Percentiles rank a stretch among this genome's conserved stretches.
These are phyloP conservation scores for Clitoria ternatea DNA, from an alignment of 306 rosid genomes.

Conservation along the genomic window DNA sequence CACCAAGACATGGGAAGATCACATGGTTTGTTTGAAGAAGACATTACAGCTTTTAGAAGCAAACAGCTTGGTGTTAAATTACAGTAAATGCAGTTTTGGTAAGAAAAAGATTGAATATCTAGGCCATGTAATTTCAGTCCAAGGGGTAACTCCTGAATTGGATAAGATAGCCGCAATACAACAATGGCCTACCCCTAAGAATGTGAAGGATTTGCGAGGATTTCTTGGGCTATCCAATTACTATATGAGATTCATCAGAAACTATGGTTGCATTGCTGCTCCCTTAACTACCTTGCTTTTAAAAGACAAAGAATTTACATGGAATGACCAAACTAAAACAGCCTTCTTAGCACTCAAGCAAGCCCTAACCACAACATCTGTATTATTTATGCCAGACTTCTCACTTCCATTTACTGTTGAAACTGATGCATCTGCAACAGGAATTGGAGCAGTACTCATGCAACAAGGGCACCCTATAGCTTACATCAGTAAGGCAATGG, in stretches of 20 bases:
- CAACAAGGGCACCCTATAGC: neutral
- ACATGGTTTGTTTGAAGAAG: too few relatives aligned
- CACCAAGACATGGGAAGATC: neutral
- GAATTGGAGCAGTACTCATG: neutral
- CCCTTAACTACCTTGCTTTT: too few relatives aligned
- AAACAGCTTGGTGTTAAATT: too few relatives aligned
- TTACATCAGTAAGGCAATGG: neutral
- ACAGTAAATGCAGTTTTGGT: neutral
- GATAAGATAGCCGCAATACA: neutral
- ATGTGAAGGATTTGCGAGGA: too few relatives aligned
- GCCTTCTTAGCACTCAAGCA: too few relatives aligned
- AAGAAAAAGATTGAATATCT: too few relatives aligned
- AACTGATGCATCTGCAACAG: neutral
- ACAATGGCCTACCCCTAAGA: neutral
- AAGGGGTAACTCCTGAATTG: neutral
- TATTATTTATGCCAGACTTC: neutral
- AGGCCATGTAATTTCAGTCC: neutral
- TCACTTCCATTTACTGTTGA: neutral
- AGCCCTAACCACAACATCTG: neutral
- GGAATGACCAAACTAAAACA: too few relatives aligned
- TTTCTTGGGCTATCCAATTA: too few relatives aligned
- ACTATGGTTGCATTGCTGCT: too few relatives aligned
- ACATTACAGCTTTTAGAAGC: neutral
- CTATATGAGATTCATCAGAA: too few relatives aligned
- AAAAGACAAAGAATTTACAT: too few relatives aligned